Percentiles rank a stretch among this genome's conserved stretches.
phyloP scores from a whole-genome alignment of 768 basidiomycete species.

The Hypholoma fasciculare region DNA sequence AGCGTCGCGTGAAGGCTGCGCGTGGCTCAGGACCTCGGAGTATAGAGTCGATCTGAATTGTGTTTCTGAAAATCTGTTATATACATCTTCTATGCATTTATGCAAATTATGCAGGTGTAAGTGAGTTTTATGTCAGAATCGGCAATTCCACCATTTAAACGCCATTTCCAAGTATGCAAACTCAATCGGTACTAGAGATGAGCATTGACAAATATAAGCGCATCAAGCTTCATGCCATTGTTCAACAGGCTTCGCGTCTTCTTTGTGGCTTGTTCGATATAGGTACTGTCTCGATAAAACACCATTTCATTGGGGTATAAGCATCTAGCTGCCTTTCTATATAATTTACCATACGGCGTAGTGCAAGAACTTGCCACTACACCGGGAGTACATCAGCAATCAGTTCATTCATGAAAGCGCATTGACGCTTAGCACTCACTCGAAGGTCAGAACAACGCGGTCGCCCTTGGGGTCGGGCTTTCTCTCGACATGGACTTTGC shows the following conservation, averaged over 20 bases:
- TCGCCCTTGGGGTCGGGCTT: constrained; percentile 80
- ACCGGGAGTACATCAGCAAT: background rate
- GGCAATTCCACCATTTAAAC: no score
- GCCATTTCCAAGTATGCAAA: no score
- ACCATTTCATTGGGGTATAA: background rate
- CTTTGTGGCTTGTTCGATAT: no score
- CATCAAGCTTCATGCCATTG: no score
- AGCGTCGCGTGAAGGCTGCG: background rate
- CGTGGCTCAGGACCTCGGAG: background rate
- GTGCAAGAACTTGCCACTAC: constrained; percentile 76
- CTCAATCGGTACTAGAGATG: no score
- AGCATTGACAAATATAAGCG: no score
- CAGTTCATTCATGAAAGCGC: background rate
- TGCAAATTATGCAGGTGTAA: no score
- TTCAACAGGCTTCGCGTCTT: no score
- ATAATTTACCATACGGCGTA: constrained; percentile 63
- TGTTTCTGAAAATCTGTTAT: no score
- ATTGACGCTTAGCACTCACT: constrained; percentile 46
- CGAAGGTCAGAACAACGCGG: constrained; percentile 76
- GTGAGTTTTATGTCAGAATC: no score
- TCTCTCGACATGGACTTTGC: constrained; percentile 64
- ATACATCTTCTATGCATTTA: no score
- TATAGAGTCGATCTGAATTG: background rate
- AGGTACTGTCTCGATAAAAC: background rate
- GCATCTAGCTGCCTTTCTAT: background rate